phyloP scores from a whole-genome alignment of 345 rosid species.

The Gossypium sturtianum region DNA sequence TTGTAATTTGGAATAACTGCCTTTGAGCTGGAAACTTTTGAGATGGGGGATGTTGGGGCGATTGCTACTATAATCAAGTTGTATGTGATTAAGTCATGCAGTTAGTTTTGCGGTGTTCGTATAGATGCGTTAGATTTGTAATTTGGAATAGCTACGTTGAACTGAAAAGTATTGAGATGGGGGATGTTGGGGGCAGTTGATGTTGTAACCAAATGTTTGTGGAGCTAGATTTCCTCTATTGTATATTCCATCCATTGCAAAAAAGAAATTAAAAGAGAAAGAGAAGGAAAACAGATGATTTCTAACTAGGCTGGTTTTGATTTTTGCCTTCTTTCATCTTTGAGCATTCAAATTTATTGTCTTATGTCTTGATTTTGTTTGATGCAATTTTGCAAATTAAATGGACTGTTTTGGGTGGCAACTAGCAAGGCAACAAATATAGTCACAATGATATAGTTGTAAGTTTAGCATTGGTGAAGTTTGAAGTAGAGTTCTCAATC shows the following conservation, averaged over 20 bases:
- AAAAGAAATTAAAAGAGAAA: not conserved
- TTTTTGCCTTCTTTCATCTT: not conserved
- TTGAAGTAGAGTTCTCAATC: not conserved
- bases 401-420: not conserved
- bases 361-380: not conserved
- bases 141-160: conserved; percentile 1
- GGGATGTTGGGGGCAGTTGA: not conserved
- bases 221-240: not conserved
- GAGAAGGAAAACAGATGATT: not conserved
- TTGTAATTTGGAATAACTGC: not conserved
- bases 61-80: not conserved
- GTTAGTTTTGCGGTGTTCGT: not conserved
- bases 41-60: not conserved
- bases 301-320: not conserved
- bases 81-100: not conserved
- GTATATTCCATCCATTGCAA: not conserved
- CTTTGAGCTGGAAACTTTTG: not conserved
- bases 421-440: not conserved
- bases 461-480: not conserved
- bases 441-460: not conserved
- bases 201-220: not conserved
- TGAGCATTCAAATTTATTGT: not conserved
- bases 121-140: conserved; percentile 1
- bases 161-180: not conserved
- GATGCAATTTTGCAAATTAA: not conserved